These are phyloP conservation scores for Aspergillus saccharolyticus DNA, from an alignment of 495 filamentous ascomycete genomes.

Conservation along the genomic window DNA sequence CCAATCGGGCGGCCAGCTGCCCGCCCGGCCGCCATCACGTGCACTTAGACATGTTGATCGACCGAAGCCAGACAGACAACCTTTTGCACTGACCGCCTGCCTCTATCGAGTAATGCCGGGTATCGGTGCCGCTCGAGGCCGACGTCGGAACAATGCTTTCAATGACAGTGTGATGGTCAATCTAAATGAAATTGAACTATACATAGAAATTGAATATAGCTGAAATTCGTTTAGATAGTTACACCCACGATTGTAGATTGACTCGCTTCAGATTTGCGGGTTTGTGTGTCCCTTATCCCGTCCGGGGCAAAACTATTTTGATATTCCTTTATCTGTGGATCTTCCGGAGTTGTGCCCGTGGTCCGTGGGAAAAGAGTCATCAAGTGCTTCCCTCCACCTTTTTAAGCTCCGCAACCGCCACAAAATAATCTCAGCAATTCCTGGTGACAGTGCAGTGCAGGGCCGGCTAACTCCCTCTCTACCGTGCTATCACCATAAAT, in stretches of 20 bases:
- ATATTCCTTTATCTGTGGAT: constrained; percentile 3
- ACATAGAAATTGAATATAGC: background rate
- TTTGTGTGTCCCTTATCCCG: background rate
- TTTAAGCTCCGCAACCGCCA: constrained; percentile 21
- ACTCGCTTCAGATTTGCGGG: background rate
- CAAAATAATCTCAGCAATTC: background rate
- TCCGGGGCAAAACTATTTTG: background rate
- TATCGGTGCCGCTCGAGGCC: constrained; percentile 10
- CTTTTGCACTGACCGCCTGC: constrained; percentile 12
- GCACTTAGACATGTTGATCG: background rate
- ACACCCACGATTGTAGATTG: too few relatives aligned
- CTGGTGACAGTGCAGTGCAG: background rate
- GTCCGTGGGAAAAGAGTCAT: constrained; percentile 28
- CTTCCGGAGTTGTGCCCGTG: constrained; percentile 28
- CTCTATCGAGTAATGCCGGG: constrained; percentile 7
- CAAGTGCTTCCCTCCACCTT: constrained; percentile 2
- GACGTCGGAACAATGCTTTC: constrained; percentile 12
- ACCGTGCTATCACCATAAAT: background rate
- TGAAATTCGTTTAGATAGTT: background rate
- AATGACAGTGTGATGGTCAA: background rate
- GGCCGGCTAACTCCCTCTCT: background rate
- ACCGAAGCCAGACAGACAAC: background rate
- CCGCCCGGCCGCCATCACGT: constrained; percentile 11
- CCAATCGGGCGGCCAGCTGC: background rate
- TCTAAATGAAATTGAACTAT: background rate